These are phyloP conservation scores for Pyrenula massariospora DNA, from an alignment of 495 filamentous ascomycete species.

Conservation along the genomic window DNA sequence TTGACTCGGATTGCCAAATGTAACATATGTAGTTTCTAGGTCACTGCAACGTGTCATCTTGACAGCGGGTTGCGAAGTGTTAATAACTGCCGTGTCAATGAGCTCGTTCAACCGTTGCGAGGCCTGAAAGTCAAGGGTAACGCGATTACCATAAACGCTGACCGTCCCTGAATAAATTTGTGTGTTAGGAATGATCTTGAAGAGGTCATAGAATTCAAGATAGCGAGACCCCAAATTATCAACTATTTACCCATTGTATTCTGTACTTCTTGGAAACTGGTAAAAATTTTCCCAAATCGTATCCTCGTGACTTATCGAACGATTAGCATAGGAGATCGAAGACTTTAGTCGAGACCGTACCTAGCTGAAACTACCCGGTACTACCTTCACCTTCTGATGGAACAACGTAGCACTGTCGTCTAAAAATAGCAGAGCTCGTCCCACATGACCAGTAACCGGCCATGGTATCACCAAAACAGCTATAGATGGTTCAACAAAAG, in stretches of 20 bases:
- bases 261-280: background rate
- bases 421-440: background rate
- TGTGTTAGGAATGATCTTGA: background rate
- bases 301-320: background rate
- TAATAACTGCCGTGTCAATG: background rate
- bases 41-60: background rate
- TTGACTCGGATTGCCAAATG: background rate
- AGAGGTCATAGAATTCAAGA: background rate
- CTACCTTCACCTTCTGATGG: background rate
- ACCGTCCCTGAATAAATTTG: background rate
- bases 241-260: background rate
- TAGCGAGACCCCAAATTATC: background rate
- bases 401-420: background rate
- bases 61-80: background rate
- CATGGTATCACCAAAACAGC: constrained; percentile 10
- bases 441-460: background rate
- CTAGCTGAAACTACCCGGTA: background rate
- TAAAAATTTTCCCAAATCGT: background rate
- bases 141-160: background rate
- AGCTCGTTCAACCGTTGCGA: background rate
- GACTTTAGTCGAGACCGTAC: background rate
- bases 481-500: constrained; percentile 10
- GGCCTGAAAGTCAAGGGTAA: background rate
- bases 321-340: background rate
- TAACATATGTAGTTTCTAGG: background rate